Evolutionary conservation across 331 rosid species (phyloP).

Genomic region (Quercus tomentella): DNA sequence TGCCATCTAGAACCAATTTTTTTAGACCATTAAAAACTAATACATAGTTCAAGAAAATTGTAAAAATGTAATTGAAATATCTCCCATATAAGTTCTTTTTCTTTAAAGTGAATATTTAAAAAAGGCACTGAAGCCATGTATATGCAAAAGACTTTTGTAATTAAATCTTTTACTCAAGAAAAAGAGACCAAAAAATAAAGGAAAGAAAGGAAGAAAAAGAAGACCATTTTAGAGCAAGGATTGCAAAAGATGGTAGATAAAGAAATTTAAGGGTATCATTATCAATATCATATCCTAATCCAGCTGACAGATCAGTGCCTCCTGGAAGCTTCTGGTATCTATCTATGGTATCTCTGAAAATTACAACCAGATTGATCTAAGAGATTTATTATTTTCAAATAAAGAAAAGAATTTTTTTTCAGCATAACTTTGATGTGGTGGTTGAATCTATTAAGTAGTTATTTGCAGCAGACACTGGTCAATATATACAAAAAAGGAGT

Average conservation of each 20-base stretch:
- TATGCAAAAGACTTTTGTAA: neutral
- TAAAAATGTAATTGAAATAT: neutral
- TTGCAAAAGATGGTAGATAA: neutral
- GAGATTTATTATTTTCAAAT: neutral
- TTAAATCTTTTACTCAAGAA: neutral
- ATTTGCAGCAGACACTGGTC: neutral
- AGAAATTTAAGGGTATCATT: neutral
- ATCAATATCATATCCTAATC: neutral
- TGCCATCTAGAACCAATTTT: constrained; percentile 68
- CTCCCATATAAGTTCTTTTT: neutral
- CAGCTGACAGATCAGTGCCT: neutral
- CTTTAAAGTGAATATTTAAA: neutral
- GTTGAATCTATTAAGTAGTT: neutral
- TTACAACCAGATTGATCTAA: neutral
- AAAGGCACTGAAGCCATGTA: neutral
- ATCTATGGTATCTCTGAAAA: neutral
- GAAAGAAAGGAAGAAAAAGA: neutral
- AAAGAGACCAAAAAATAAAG: neutral
- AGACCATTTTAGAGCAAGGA: neutral
- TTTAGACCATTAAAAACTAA: constrained; percentile 8
- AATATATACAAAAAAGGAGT: neutral
- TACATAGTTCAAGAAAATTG: neutral
- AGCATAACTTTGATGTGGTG: neutral
- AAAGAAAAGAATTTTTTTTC: neutral
- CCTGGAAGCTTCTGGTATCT: neutral